phyloP scores from a whole-genome alignment of 2,329 filamentous ascomycete genomes.

The Colletotrichum sp. region DNA sequence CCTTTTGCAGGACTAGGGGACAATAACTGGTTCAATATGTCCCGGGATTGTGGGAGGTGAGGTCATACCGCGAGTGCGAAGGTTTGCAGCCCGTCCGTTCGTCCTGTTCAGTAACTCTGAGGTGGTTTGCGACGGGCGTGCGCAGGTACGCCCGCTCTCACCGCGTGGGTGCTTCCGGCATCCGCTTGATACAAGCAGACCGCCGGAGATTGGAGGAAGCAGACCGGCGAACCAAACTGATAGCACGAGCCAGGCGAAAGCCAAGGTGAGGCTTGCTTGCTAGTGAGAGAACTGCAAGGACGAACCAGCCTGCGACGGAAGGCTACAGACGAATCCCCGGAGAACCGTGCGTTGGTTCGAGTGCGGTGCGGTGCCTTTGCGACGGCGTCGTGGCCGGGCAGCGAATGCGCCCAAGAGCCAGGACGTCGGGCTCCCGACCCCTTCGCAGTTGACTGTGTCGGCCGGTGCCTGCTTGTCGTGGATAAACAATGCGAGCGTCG shows the following conservation, averaged over 20 bases:
- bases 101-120: background rate
- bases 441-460: background rate
- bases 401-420: slow-evolving; percentile 1
- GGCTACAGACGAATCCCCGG: background rate
- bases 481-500: background rate
- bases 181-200: background rate
- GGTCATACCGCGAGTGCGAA: background rate
- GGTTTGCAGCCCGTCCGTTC: background rate
- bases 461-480: background rate
- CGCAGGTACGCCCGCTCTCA: background rate
- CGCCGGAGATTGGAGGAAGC: background rate
- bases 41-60: background rate
- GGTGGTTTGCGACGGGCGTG: background rate
- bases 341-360: background rate
- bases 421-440: background rate
- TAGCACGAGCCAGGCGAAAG: background rate
- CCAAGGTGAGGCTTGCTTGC: slow-evolving; percentile 3
- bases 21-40: background rate
- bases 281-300: background rate
- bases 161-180: background rate
- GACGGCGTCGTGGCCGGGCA: background rate
- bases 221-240: background rate
- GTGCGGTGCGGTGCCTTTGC: background rate
- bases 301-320: slow-evolving; percentile 3
- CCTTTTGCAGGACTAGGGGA: background rate